Percentiles rank a stretch among this genome's conserved stretches.
phyloP scores from a whole-genome alignment of 2,329 filamentous ascomycete genomes.

The Diaporthe capsici region DNA sequence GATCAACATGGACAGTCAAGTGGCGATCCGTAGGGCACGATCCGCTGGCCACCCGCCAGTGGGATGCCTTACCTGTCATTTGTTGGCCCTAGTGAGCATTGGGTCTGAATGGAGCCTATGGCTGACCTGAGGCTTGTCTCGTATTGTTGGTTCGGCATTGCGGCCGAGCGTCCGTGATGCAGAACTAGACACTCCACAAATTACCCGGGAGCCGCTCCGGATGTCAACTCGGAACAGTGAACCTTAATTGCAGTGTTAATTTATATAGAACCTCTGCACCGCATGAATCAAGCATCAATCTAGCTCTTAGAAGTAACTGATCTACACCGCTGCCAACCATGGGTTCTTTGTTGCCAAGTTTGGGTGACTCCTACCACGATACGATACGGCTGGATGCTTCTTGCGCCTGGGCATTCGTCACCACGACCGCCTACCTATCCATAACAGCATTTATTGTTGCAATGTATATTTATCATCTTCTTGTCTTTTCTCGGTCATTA shows the following conservation, averaged over 20 bases:
- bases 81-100: not conserved
- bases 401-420: no score
- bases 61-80: not conserved
- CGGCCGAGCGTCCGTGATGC: conserved; percentile 7
- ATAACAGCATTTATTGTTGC: not conserved
- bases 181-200: no score
- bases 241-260: no score
- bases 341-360: not conserved
- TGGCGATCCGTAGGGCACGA: no score
- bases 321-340: not conserved
- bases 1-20: not conserved
- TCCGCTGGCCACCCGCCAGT: not conserved
- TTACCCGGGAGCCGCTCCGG: no score
- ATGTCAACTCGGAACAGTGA: no score
- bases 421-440: not conserved
- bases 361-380: not conserved
- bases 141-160: not conserved
- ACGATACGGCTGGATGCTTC: not conserved
- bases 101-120: not conserved
- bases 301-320: not conserved
- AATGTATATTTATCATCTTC: not conserved
- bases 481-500: not conserved
- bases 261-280: not conserved
- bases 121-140: not conserved
- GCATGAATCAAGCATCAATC: not conserved